Percentiles rank a stretch among this genome's conserved stretches.
These are phyloP conservation scores for Cyathus striatus DNA, from an alignment of 768 basidiomycete genomes.

Conservation along the genomic window DNA sequence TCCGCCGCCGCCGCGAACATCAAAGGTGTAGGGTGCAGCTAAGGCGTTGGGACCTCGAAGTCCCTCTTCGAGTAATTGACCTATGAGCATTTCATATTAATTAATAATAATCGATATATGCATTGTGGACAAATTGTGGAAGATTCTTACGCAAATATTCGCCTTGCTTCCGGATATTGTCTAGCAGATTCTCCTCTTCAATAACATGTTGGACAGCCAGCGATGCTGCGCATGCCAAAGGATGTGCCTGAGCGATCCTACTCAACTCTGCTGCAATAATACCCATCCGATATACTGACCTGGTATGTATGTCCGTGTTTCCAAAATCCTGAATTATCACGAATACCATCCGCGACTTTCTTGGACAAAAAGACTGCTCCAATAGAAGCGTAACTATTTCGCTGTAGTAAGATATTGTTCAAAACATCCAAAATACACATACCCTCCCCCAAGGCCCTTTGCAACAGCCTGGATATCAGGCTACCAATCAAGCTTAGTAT, in stretches of 20 bases:
- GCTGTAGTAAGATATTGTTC: background rate
- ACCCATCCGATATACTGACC: conserved; percentile 24
- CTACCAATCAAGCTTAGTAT: conserved; percentile 15
- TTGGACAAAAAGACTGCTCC: conserved; percentile 78
- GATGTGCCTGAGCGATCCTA: conserved; percentile 47
- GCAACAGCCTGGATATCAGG: conserved; percentile 89
- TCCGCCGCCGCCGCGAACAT: conserved; percentile 78
- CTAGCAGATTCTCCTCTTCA: conserved; percentile 61
- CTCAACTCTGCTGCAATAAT: background rate
- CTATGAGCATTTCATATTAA: conserved; percentile 20
- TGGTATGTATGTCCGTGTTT: conserved; percentile 89
- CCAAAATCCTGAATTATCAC: conserved; percentile 63
- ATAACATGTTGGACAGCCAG: conserved; percentile 80
- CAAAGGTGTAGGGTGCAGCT: conserved; percentile 65
- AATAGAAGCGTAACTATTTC: conserved; percentile 67
- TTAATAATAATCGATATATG: no score
- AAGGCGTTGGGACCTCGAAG: conserved; percentile 50
- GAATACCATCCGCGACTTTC: conserved; percentile 65
- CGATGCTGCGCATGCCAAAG: conserved; percentile 72
- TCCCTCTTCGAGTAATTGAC: conserved; percentile 45
- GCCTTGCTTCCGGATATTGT: conserved; percentile 56
- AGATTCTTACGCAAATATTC: conserved; percentile 43
- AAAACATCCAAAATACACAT: conserved; percentile 12
- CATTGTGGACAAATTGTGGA: no score
- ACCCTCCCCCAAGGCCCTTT: conserved; percentile 90